A percentile compares a stretch with the other conserved stretches of the same genome.
phyloP scores from a whole-genome alignment of 768 basidiomycete genomes.

The Termitomyces eurrhizus region DNA sequence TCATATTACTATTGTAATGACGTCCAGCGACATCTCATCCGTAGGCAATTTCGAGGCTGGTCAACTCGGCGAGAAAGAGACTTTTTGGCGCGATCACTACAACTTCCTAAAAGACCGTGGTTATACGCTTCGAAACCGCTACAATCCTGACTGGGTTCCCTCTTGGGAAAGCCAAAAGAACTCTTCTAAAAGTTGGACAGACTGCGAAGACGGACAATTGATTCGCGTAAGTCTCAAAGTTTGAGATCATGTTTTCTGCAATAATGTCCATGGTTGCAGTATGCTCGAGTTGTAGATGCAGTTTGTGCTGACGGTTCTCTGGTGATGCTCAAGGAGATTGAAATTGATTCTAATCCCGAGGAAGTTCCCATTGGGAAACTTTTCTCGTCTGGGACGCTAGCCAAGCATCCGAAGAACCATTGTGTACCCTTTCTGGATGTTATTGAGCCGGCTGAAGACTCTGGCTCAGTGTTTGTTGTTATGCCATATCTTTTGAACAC shows the following conservation, averaged over 20 bases:
- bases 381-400: background rate
- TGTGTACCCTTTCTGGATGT: background rate
- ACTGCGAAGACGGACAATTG: background rate
- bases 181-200: background rate
- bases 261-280: background rate
- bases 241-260: background rate
- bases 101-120: background rate
- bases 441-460: background rate
- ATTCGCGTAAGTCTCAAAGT: background rate
- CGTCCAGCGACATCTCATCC: background rate
- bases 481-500: background rate
- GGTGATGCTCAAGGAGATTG: background rate
- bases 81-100: conserved; percentile 1
- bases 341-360: background rate
- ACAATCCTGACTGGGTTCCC: conserved; percentile 1
- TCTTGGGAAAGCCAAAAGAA: background rate
- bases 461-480: background rate
- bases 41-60: background rate
- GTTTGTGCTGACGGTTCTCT: background rate
- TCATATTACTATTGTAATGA: background rate
- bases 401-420: conserved; percentile 1
- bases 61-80: background rate
- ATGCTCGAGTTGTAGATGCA: background rate
- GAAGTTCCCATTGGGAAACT: background rate
- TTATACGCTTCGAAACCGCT: background rate